Percentiles rank a stretch among this genome's conserved stretches.
phyloP scores from a whole-genome alignment of 164 flowering plant genomes.

The Magnolia kwangsiensis region DNA sequence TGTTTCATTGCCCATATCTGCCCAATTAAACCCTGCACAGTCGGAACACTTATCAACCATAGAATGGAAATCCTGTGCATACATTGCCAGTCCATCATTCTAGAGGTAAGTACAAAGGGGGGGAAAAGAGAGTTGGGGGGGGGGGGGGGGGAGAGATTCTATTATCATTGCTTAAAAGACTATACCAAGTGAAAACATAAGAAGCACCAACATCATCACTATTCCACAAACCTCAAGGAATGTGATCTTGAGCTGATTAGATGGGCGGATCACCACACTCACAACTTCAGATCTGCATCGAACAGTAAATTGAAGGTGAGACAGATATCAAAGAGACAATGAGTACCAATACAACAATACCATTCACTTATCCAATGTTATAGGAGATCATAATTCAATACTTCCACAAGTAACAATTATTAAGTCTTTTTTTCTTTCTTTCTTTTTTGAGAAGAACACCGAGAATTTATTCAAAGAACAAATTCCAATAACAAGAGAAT shows the following conservation, averaged over 20 bases:
- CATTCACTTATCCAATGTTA: too few species aligned
- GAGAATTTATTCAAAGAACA: too few species aligned
- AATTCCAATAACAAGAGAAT: too few species aligned
- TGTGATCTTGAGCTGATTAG: slow-evolving; percentile 91
- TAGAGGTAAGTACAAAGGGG: neutral
- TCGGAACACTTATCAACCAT: neutral
- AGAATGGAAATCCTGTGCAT: neutral
- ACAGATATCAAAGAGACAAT: too few species aligned
- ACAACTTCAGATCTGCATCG: slow-evolving; percentile 71
- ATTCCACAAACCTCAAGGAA: slow-evolving; percentile 77
- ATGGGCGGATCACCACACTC: slow-evolving; percentile 76
- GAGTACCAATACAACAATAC: neutral
- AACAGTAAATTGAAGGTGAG: neutral
- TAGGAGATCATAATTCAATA: neutral
- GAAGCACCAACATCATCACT: neutral
- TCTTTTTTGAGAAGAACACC: too few species aligned
- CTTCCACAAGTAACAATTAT: neutral
- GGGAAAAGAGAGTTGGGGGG: too few species aligned
- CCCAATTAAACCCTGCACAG: too few species aligned
- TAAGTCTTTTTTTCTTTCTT: too few species aligned
- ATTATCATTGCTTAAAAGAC: too few species aligned
- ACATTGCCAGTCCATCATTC: neutral
- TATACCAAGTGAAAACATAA: neutral
- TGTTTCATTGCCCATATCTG: too few species aligned
- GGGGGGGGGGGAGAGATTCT: too few species aligned